Percentiles rank a stretch among this genome's conserved stretches.
Conservation (phyloP, 345 rosid species). For the Psidium guajava region DNA sequence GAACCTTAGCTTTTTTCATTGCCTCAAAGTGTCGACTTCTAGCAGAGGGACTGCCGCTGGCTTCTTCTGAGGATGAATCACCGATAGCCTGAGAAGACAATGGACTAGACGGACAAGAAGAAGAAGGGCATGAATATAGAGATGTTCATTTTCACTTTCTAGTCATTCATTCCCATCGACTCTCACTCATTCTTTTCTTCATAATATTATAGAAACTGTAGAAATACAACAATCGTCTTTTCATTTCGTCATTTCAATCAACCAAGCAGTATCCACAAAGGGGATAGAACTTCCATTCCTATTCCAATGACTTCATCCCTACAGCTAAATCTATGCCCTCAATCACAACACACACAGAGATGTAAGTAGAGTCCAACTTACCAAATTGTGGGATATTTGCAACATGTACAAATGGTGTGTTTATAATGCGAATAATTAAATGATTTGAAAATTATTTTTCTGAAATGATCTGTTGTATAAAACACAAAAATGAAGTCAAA, state of each 20-base stretch:
- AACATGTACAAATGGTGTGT: neutral
- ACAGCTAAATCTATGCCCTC: neutral
- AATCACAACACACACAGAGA: neutral
- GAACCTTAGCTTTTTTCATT: no score
- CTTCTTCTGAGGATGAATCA: no score
- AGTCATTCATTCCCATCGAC: no score
- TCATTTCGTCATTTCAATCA: neutral
- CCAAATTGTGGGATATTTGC: neutral
- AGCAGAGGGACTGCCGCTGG: no score
- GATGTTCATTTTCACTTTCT: no score
- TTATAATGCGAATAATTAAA: neutral
- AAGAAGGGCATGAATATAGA: no score
- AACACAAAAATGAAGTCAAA: neutral
- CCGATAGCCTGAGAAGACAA: no score
- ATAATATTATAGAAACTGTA: no score
- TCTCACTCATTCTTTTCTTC: no score
- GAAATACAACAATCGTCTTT: neutral
- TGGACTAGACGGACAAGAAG: no score
- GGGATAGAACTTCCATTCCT: neutral
- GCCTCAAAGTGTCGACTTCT: no score
- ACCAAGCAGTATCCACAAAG: neutral
- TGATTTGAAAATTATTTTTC: no score
- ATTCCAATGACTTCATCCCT: neutral
- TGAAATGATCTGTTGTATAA: neutral
- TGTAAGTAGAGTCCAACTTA: neutral